Percentiles rank a stretch among this genome's conserved stretches.
Conservation (phyloP, 345 rosid species). For the Eutrema japonicum region DNA sequence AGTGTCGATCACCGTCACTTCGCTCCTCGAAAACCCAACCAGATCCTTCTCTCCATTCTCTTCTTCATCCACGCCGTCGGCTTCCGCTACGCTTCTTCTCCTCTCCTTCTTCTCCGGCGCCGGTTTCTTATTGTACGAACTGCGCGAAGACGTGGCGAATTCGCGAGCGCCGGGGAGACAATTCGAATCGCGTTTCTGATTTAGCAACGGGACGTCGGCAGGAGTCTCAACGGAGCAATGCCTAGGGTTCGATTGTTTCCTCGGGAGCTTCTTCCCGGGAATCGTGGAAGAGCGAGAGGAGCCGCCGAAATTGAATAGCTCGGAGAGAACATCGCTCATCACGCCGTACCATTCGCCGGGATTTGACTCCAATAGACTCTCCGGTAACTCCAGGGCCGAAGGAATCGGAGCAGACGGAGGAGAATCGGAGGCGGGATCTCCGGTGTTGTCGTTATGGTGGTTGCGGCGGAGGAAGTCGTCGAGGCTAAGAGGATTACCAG, state of each 20-base stretch:
- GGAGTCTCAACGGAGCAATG: conserved; percentile 50
- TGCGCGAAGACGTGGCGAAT: conserved; percentile 44
- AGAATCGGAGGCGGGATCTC: conserved; percentile 44
- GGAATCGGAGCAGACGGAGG: conserved; percentile 51
- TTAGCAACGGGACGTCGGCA: neutral
- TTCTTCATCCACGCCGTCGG: conserved; percentile 46
- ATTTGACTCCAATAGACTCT: conserved; percentile 19
- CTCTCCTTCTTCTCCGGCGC: conserved; percentile 32
- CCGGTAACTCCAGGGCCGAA: conserved; percentile 42
- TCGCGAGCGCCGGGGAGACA: conserved; percentile 27
- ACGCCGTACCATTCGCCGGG: conserved; percentile 59
- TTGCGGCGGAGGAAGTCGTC: conserved; percentile 64
- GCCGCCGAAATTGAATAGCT: conserved; percentile 70
- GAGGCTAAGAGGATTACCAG: conserved; percentile 47
- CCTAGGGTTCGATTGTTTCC: conserved; percentile 88
- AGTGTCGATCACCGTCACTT: conserved; percentile 92
- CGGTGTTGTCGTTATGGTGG: conserved; percentile 23
- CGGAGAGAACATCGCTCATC: conserved; percentile 75
- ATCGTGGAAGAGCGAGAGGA: conserved; percentile 31
- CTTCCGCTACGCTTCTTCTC: conserved; percentile 37
- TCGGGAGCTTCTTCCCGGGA: conserved; percentile 52
- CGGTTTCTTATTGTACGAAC: conserved; percentile 42
- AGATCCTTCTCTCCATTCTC: conserved; percentile 57
- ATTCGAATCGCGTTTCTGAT: conserved; percentile 30
- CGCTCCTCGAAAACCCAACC: conserved; percentile 83